Evolutionary conservation across 805 yeast species (phyloP).

Genomic region (Blastobotrys attinorum): DNA sequence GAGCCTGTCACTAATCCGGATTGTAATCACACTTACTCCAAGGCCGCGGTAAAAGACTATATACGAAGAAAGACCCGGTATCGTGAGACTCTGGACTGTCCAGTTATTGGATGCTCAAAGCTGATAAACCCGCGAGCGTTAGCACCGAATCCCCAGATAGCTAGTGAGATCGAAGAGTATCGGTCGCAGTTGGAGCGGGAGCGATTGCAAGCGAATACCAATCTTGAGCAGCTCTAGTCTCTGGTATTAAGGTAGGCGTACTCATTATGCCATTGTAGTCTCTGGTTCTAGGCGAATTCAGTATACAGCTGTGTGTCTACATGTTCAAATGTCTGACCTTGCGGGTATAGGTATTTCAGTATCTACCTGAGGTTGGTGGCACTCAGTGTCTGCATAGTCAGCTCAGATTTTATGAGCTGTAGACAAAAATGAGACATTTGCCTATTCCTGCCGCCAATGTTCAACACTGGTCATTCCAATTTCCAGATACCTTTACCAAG

Average conservation of each 20-base stretch:
- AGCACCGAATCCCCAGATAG: slow-evolving; percentile 11
- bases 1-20: slow-evolving; percentile 25
- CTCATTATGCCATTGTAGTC: too few species aligned
- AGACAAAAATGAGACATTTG: too few species aligned
- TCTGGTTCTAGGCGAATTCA: too few species aligned
- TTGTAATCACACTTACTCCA: slow-evolving; percentile 26
- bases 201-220: slow-evolving; percentile 8
- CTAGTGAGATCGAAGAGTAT: slow-evolving; percentile 10
- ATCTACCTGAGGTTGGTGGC: too few species aligned
- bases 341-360: too few species aligned
- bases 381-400: too few species aligned
- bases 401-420: too few species aligned
- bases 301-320: too few species aligned
- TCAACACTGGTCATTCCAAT: too few species aligned
- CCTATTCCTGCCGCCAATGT: too few species aligned
- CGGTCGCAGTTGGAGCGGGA: slow-evolving; percentile 10
- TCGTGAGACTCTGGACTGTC: slow-evolving; percentile 10
- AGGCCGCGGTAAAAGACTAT: slow-evolving; percentile 20
- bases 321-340: too few species aligned
- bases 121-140: slow-evolving; percentile 6
- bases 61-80: slow-evolving; percentile 1
- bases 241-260: neutral
- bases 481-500: too few species aligned
- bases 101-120: slow-evolving; percentile 17
- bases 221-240: slow-evolving; percentile 11